Base-by-base conservation (phyloP, 2,329 filamentous ascomycete genomes). In the Claviceps pazoutovae region DNA sequence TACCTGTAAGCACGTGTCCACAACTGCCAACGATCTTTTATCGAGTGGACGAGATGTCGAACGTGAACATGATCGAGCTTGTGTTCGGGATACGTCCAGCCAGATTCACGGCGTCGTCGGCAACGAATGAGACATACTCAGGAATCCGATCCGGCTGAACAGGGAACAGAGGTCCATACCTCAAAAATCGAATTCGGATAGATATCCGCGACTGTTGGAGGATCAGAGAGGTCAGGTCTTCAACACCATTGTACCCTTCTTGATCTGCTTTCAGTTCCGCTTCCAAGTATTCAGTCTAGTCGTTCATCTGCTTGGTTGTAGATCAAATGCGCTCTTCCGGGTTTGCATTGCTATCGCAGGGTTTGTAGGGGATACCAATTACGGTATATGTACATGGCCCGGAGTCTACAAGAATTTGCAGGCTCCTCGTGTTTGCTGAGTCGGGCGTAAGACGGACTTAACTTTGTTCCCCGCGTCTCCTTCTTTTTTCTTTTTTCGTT, bases 81-180 rank as follows among this genome's bases (percentile, higher is more conserved):
- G 54, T 71, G 62, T 4, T 71, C 67, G 5, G 66, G 62, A 51
- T 74, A 70, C 3, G 69, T 66, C 74, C 74, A 77, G 16, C 74
- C 73, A 16, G 71, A 71, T 48, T 68, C 68, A 44, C 71, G 69
- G 76, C 71, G 56, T 77, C 74, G 58, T 75, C 74, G 39, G 76
- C 70, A 23, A 73, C 67, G 55, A 76, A 76, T 26, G 69, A 66
- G 17, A 73, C 71, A 51, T 76, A 76, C 49, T 71, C 66, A 1
- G 74, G 74, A 0, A 76, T 72, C 59, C 70, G 73, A 47, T 70
- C 70, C 0, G 74, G 74, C 48, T 77, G 74, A 43, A 76, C 76
- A 0, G 73, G 74, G 1, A 74, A 76, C 2, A 76, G 61, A 21
- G 55, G 76, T 74, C 61, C 74, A 68, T 54, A 73, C 74, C 42